These are phyloP conservation scores for Fragaria nilgerrensis DNA, from an alignment of 306 rosid genomes.

Conservation along the genomic window DNA sequence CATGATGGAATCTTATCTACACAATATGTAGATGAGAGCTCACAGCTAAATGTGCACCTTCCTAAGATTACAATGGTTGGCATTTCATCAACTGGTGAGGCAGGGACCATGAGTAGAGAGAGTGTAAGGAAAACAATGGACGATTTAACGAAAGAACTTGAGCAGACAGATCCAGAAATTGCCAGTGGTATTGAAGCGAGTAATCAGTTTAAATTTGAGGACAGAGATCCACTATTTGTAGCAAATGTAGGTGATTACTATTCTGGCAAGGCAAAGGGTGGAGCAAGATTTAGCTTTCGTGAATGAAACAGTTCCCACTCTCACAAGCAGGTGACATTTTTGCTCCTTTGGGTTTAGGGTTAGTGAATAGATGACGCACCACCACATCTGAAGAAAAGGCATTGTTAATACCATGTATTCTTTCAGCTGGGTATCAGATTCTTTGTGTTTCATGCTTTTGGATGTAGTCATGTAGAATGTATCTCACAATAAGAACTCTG, in stretches of 20 bases:
- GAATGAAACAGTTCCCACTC: slow-evolving; percentile 49
- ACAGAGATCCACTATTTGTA: slow-evolving; percentile 91
- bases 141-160: slow-evolving; percentile 76
- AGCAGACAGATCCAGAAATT: slow-evolving; percentile 61
- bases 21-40: slow-evolving; percentile 38
- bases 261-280: slow-evolving; percentile 67
- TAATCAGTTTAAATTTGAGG: slow-evolving; percentile 46
- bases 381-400: not conserved
- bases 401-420: slow-evolving; percentile 2
- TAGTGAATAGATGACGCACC: not conserved
- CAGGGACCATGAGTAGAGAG: slow-evolving; percentile 70
- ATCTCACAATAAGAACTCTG: slow-evolving; percentile 15
- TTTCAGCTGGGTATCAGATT: not conserved
- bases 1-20: slow-evolving; percentile 32
- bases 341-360: slow-evolving; percentile 16
- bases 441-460: not conserved
- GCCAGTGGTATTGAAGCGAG: slow-evolving; percentile 23
- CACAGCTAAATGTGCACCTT: slow-evolving; percentile 51
- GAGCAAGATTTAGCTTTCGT: slow-evolving; percentile 56
- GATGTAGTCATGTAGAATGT: slow-evolving; percentile 21
- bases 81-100: slow-evolving; percentile 74
- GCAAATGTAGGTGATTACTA: slow-evolving; percentile 90
- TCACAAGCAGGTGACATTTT: slow-evolving; percentile 15
- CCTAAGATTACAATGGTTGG: slow-evolving; percentile 98
- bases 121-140: slow-evolving; percentile 85